Percentiles rank a stretch among this genome's conserved stretches.
Evolutionary conservation across 768 basidiomycete genomes (phyloP).

Genomic region (Podaxis pistillaris): DNA sequence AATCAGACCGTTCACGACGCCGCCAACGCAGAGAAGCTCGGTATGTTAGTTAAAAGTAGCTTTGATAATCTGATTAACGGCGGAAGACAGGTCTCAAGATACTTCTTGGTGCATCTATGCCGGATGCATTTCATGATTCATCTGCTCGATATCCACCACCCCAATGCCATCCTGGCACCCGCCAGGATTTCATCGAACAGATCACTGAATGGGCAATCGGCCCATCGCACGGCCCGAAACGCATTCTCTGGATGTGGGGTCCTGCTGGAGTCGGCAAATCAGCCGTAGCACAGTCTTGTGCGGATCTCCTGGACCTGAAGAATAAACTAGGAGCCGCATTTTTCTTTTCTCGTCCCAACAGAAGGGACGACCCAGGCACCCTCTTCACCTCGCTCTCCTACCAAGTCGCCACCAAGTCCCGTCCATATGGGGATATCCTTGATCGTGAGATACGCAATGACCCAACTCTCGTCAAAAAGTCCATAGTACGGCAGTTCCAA

Average conservation of each 20-base stretch:
- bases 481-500: slow-evolving; percentile 6
- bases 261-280: slow-evolving; percentile 6
- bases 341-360: slow-evolving; percentile 5
- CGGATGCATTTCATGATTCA: not conserved
- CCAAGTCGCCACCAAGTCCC: not conserved
- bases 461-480: not conserved
- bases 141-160: not conserved
- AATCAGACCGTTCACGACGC: not conserved
- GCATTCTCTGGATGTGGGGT: slow-evolving; percentile 1
- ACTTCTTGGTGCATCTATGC: not conserved
- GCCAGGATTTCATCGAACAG: not conserved
- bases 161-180: not conserved
- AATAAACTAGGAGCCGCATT: slow-evolving; percentile 2
- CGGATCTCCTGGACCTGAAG: not conserved
- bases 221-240: not conserved
- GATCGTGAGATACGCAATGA: not conserved
- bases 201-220: not conserved
- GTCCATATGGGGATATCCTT: not conserved
- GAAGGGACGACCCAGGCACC: not conserved
- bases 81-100: not conserved
- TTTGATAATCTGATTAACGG: not conserved
- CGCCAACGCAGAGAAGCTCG: not conserved
- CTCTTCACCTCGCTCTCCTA: not conserved
- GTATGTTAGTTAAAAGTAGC: no score
- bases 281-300: slow-evolving; percentile 1